Evolutionary conservation across 768 basidiomycete genomes (phyloP).

Genomic region (Arthromyces matolae): DNA sequence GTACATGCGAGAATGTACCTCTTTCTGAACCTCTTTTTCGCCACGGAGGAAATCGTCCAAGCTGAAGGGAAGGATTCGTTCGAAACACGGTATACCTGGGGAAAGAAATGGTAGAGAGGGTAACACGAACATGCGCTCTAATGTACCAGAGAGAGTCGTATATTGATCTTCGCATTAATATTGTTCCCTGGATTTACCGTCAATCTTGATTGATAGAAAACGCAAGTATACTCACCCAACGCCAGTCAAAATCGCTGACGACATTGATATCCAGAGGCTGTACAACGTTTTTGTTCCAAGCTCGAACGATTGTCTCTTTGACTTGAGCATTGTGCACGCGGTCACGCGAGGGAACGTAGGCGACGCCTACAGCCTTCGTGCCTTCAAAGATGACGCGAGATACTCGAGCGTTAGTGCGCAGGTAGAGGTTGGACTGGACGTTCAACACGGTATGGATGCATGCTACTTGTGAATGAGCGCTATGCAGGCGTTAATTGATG

Average conservation of each 20-base stretch:
- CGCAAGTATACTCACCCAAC: slow-evolving; percentile 59
- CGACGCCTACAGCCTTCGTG: slow-evolving; percentile 67
- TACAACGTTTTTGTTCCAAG: slow-evolving; percentile 64
- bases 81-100: slow-evolving; percentile 67
- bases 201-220: no score
- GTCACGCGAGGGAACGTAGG: slow-evolving; percentile 63
- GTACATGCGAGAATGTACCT: slow-evolving; percentile 29
- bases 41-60: slow-evolving; percentile 73
- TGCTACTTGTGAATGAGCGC: slow-evolving; percentile 31
- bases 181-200: slow-evolving; percentile 59
- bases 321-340: slow-evolving; percentile 48
- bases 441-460: slow-evolving; percentile 74
- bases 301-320: slow-evolving; percentile 60
- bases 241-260: slow-evolving; percentile 66
- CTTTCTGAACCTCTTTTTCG: slow-evolving; percentile 52
- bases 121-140: no score
- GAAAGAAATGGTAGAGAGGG: not conserved
- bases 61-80: slow-evolving; percentile 58
- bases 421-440: slow-evolving; percentile 60
- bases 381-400: slow-evolving; percentile 71
- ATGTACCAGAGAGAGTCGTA: slow-evolving; percentile 62
- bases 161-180: slow-evolving; percentile 80
- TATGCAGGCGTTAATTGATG: no score
- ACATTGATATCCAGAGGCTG: slow-evolving; percentile 57
- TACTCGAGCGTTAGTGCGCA: slow-evolving; percentile 64